phyloP scores from a whole-genome alignment of 2,329 filamentous ascomycete species.

The Phialophora chinensis region DNA sequence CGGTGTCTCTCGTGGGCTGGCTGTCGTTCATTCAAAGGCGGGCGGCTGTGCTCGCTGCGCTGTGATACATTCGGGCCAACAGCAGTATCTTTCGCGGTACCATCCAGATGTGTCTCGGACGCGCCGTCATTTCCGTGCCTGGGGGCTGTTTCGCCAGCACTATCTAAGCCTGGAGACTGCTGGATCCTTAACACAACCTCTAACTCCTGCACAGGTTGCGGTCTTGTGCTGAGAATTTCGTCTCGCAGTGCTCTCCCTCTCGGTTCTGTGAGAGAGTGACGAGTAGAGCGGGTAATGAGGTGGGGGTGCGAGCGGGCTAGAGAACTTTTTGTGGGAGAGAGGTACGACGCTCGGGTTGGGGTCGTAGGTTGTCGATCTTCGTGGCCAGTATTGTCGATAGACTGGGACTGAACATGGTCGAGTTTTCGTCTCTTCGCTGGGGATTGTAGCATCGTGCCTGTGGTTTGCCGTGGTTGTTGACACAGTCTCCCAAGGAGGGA shows the following conservation, averaged over 20 bases:
- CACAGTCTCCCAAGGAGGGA: neutral
- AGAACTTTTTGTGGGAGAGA: slow-evolving; percentile 40
- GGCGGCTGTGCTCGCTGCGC: neutral
- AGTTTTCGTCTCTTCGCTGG: slow-evolving; percentile 34
- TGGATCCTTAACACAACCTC: neutral
- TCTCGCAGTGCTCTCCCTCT: slow-evolving; percentile 30
- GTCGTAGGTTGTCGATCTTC: slow-evolving; percentile 28
- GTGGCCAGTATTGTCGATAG: neutral
- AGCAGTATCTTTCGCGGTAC: neutral
- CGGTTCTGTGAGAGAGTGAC: slow-evolving; percentile 19
- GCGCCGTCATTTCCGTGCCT: neutral
- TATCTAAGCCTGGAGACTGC: neutral
- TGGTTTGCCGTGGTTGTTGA: slow-evolving; percentile 13
- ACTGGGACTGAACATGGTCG: neutral
- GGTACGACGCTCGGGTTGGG: slow-evolving; percentile 38
- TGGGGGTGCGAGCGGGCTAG: slow-evolving; percentile 40
- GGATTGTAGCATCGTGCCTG: slow-evolving; percentile 26
- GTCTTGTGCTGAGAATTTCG: slow-evolving; percentile 26
- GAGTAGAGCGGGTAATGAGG: slow-evolving; percentile 29
- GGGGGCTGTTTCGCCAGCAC: neutral
- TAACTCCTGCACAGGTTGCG: neutral
- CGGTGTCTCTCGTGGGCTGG: neutral
- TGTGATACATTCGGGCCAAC: neutral
- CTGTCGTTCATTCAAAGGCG: slow-evolving; percentile 17
- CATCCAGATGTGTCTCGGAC: neutral